Conservation (phyloP, 2,329 filamentous ascomycete genomes). For the Epichloe coenophiala region DNA sequence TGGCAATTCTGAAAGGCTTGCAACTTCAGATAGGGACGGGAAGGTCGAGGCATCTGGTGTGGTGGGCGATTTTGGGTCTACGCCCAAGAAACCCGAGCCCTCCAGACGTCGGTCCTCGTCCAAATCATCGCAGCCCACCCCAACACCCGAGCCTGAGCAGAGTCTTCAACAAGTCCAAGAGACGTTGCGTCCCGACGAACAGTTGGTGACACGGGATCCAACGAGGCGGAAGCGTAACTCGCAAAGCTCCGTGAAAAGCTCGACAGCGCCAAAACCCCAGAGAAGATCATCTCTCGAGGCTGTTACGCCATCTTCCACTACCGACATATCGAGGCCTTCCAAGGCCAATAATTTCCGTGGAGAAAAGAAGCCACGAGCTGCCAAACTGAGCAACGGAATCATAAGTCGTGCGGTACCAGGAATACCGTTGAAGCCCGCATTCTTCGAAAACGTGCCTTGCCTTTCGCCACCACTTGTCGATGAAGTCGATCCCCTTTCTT, state of each 20-base stretch:
- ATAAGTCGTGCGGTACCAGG: slow-evolving; percentile 20
- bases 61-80: no score
- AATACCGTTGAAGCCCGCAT: slow-evolving; percentile 21
- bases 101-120: background rate
- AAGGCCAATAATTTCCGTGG: slow-evolving; percentile 17
- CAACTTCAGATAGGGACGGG: background rate
- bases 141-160: background rate
- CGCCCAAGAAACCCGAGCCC: background rate
- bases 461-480: slow-evolving; percentile 12
- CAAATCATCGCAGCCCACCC: background rate
- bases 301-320: slow-evolving; percentile 11
- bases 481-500: slow-evolving; percentile 9
- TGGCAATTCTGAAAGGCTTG: slow-evolving; percentile 4
- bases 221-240: slow-evolving; percentile 8
- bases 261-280: slow-evolving; percentile 15
- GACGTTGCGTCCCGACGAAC: slow-evolving; percentile 3
- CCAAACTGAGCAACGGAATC: slow-evolving; percentile 15
- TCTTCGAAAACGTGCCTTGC: slow-evolving; percentile 23
- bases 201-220: slow-evolving; percentile 2
- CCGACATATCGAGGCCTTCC: slow-evolving; percentile 19
- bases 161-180: background rate
- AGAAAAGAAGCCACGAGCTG: slow-evolving; percentile 22
- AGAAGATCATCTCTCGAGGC: slow-evolving; percentile 19
- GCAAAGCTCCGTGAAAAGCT: slow-evolving; percentile 10
- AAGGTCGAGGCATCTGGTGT: background rate